These are phyloP conservation scores for Calophaca sinica DNA, from an alignment of 306 rosid species.

Conservation along the genomic window DNA sequence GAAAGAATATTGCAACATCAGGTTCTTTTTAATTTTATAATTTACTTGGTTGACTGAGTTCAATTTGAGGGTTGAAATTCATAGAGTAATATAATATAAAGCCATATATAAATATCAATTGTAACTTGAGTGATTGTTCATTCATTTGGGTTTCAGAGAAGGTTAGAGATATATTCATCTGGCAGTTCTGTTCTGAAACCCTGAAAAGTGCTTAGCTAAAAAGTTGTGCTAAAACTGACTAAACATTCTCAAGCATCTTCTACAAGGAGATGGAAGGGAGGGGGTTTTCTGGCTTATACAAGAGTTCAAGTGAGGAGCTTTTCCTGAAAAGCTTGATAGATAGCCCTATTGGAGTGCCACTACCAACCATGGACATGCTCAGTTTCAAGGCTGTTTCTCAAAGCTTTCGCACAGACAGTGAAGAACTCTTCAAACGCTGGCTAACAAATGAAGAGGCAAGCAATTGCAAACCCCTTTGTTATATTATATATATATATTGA, in stretches of 20 bases:
- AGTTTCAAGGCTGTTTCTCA: conserved; percentile 78
- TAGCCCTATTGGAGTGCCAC: conserved; percentile 69
- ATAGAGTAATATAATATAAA: not conserved
- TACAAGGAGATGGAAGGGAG: conserved; percentile 76
- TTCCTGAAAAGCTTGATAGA: conserved; percentile 78
- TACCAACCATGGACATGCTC: conserved; percentile 75
- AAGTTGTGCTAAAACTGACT: too few species aligned
- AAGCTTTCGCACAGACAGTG: conserved; percentile 75
- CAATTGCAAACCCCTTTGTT: not conserved
- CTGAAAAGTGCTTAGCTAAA: too few species aligned
- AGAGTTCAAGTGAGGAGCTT: conserved; percentile 85
- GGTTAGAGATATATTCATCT: not conserved
- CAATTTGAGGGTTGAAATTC: not conserved
- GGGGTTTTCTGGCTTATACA: conserved; percentile 67
- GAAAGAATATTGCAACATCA: too few species aligned
- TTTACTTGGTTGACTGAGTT: not conserved
- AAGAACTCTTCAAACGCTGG: conserved; percentile 96
- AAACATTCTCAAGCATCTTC: too few species aligned
- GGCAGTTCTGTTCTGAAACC: too few species aligned
- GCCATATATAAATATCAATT: not conserved
- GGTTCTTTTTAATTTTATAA: too few species aligned
- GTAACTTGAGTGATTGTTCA: not conserved
- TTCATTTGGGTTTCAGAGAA: conserved; percentile 33
- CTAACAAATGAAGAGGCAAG: conserved; percentile 97
- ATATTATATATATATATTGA: not conserved